Conservation (phyloP, 352 stramenopile genomes). For the Pythium rhizo-oryzae region DNA sequence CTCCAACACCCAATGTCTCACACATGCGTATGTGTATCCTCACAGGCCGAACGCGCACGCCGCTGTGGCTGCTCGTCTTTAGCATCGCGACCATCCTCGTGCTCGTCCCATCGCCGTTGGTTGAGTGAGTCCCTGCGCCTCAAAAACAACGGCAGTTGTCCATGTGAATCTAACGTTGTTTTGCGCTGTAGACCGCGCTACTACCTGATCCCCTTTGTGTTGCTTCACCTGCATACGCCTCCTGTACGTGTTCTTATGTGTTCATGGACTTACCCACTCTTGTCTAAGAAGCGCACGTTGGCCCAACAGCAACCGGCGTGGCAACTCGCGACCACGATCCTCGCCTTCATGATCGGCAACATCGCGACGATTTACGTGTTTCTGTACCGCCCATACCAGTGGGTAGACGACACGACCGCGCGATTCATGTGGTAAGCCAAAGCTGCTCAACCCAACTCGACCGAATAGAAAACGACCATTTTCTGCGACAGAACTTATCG, state of each 20-base stretch:
- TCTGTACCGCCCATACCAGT: conserved; percentile 66
- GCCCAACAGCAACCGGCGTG: conserved; percentile 57
- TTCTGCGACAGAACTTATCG: background rate
- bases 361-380: conserved; percentile 73
- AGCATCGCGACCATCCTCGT: conserved; percentile 73
- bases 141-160: background rate
- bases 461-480: background rate
- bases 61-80: conserved; percentile 82
- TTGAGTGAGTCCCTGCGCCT: conserved; percentile 70
- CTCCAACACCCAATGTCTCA: background rate
- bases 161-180: background rate
- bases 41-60: conserved; percentile 52
- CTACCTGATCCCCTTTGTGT: conserved; percentile 79
- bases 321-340: conserved; percentile 41
- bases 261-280: background rate
- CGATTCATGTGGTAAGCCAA: conserved; percentile 85
- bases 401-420: conserved; percentile 75
- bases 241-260: conserved; percentile 42
- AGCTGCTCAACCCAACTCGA: no score
- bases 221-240: conserved; percentile 76
- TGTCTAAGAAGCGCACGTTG: background rate
- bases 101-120: conserved; percentile 84
- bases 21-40: no score
- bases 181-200: conserved; percentile 62
- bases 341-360: conserved; percentile 64